A percentile compares a stretch with the other conserved stretches of the same genome.
phyloP scores from a whole-genome alignment of 1,139 yeast species.

The Pichia sp. region DNA sequence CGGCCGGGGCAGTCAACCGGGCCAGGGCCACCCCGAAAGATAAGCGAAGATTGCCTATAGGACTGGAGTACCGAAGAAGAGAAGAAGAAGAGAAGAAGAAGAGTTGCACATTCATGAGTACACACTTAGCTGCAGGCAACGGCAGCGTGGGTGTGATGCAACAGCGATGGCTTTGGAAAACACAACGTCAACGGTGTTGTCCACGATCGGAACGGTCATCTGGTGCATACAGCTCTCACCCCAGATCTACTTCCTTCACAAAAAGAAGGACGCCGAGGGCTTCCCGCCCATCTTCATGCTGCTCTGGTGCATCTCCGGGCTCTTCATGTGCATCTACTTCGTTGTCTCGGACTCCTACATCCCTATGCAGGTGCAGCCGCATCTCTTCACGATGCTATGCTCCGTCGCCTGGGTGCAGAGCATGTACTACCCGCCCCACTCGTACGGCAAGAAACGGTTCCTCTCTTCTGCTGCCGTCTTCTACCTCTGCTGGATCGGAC shows the following conservation, averaged over 20 bases:
- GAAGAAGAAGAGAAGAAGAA: too few species aligned
- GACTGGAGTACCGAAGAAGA: too few species aligned
- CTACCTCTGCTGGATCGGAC: conserved; percentile 37
- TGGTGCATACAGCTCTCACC: conserved; percentile 56
- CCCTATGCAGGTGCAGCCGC: conserved; percentile 53
- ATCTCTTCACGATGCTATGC: conserved; percentile 48
- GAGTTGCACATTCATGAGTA: too few species aligned
- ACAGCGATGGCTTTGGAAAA: conserved; percentile 18
- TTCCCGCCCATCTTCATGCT: conserved; percentile 60
- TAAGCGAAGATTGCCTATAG: too few species aligned
- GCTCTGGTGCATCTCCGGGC: conserved; percentile 53
- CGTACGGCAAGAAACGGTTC: conserved; percentile 31
- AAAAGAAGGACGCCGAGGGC: conserved; percentile 49
- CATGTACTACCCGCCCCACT: conserved; percentile 51
- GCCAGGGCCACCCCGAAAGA: too few species aligned
- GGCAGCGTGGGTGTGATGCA: too few species aligned
- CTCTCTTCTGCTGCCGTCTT: conserved; percentile 33
- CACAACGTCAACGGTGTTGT: conserved; percentile 44
- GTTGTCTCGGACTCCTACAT: conserved; percentile 48
- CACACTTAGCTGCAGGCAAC: too few species aligned
- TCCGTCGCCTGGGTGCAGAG: conserved; percentile 48
- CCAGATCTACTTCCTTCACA: conserved; percentile 47
- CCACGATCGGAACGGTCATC: conserved; percentile 50
- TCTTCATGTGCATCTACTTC: conserved; percentile 54
- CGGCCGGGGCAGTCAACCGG: too few species aligned